These are phyloP conservation scores for Solanum virginianum DNA, from an alignment of 257 asterid species.

Conservation along the genomic window DNA sequence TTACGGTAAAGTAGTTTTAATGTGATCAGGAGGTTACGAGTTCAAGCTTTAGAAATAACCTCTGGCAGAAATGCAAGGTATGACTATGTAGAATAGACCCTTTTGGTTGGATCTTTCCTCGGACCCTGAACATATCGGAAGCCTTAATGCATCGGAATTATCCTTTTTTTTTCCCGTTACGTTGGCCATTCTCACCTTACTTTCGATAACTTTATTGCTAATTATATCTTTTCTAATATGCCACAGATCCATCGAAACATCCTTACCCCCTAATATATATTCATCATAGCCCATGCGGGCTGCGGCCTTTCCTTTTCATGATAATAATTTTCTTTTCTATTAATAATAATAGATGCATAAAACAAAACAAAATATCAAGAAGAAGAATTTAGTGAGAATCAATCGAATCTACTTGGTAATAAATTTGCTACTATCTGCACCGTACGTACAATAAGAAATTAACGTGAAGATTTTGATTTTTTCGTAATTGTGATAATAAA, in stretches of 20 bases:
- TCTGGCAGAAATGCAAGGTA: too few species aligned
- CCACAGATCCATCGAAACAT: not conserved
- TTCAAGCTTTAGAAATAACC: too few species aligned
- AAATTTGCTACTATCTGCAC: not conserved
- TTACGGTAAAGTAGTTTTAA: too few species aligned
- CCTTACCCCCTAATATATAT: not conserved
- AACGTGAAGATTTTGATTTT: not conserved
- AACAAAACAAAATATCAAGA: not conserved
- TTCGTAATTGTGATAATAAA: not conserved
- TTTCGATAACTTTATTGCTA: not conserved
- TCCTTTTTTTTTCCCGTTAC: too few species aligned
- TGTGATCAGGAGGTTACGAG: too few species aligned
- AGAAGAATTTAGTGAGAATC: not conserved
- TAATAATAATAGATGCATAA: too few species aligned
- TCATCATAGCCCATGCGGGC: not conserved
- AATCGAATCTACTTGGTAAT: not conserved
- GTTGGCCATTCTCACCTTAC: accelerated
- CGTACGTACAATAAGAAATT: not conserved
- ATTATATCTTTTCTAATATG: not conserved
- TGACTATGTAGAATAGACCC: too few species aligned
- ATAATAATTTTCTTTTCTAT: not conserved
- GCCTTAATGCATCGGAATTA: too few species aligned
- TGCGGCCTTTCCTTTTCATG: not conserved
- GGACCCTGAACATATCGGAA: accelerated
- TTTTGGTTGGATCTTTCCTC: too few species aligned